These are phyloP conservation scores for Pichia sp. DNA, from an alignment of 1,139 yeast species.

Conservation along the genomic window DNA sequence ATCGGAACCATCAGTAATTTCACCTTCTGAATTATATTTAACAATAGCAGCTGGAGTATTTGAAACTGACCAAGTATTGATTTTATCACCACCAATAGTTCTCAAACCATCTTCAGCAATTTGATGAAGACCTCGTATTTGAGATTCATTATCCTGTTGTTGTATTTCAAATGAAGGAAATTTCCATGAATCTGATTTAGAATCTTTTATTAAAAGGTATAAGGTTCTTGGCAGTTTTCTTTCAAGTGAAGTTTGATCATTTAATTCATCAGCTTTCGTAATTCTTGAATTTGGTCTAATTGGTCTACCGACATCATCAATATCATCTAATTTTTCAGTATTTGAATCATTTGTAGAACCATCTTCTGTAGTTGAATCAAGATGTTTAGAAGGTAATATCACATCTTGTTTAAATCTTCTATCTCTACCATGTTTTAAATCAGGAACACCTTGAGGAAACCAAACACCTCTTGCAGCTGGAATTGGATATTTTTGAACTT, in stretches of 20 bases:
- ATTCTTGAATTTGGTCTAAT: slow-evolving; percentile 64
- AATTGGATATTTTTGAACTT: slow-evolving; percentile 71
- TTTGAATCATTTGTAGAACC: slow-evolving; percentile 52
- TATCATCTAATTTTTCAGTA: slow-evolving; percentile 40
- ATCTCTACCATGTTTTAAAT: slow-evolving; percentile 81
- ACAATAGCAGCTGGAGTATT: slow-evolving; percentile 77
- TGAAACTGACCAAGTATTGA: slow-evolving; percentile 88
- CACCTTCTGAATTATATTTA: slow-evolving; percentile 27
- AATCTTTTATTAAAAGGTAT: slow-evolving; percentile 53
- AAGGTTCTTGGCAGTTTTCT: slow-evolving; percentile 75
- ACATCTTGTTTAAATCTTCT: slow-evolving; percentile 76
- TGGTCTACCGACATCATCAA: slow-evolving; percentile 60
- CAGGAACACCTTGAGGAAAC: slow-evolving; percentile 81
- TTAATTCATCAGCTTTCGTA: slow-evolving; percentile 67
- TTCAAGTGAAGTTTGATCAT: slow-evolving; percentile 64
- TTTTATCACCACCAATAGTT: slow-evolving; percentile 62
- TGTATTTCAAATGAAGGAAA: slow-evolving; percentile 58
- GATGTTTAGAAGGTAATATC: slow-evolving; percentile 54
- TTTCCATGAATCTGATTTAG: slow-evolving; percentile 49
- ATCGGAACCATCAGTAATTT: slow-evolving; percentile 16
- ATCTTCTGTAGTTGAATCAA: slow-evolving; percentile 33
- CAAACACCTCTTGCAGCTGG: slow-evolving; percentile 67
- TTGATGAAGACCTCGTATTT: slow-evolving; percentile 51
- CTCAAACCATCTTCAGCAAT: slow-evolving; percentile 74
- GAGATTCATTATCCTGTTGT: slow-evolving; percentile 22